Base-by-base conservation (phyloP, 331 rosid genomes). In the Stylosanthes scabra region DNA sequence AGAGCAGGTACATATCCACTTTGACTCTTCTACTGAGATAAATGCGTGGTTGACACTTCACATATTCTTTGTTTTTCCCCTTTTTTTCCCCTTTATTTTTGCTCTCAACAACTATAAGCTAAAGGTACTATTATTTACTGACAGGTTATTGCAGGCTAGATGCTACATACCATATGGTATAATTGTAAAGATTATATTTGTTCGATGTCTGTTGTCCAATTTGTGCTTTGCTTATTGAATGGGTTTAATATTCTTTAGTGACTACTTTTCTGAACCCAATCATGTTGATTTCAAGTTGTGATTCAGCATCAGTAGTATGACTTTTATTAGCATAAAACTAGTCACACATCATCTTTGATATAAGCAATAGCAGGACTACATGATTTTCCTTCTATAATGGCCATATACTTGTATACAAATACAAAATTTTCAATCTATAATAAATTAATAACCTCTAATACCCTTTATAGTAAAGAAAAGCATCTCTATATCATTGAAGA, bases 121-220 rank as follows among this genome's bases (percentile, higher is more conserved):
- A 12, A 39, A 82, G 41, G 8, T 51, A 52, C 68, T 42, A 45
- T 63, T 45, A 16, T 71, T 42, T 61, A 45, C 74, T 61, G 20
- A 34, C n/a, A 70, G 74, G 71, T 55, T 68, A 39, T 68, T 75
- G 62, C 49, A 55, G 55, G 50, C 20, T 52, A 52, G 70, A 56
- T 29, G 16, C 58, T 51, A 55, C 42, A 50, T 40, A 10, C 50
- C 42, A 27, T 34, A 27, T 62, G 14, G 28, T 9, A 16, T 39
- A 61, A 14, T 15, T 49, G 45, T 28, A 65, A 58, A 58, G 67
- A n/a, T 14, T 71, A 10, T 27, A 57, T 68, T 58, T 45, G 57
- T n/a, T 81, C 60, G 2, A 51, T 59, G 9, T 37, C 52, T 55
- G 25, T 50, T 7, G 8, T 27, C 49, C 16, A 11, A 42, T 42